Conservation (phyloP, 2,329 filamentous ascomycete species). For the Sphaceloma murrayae region DNA sequence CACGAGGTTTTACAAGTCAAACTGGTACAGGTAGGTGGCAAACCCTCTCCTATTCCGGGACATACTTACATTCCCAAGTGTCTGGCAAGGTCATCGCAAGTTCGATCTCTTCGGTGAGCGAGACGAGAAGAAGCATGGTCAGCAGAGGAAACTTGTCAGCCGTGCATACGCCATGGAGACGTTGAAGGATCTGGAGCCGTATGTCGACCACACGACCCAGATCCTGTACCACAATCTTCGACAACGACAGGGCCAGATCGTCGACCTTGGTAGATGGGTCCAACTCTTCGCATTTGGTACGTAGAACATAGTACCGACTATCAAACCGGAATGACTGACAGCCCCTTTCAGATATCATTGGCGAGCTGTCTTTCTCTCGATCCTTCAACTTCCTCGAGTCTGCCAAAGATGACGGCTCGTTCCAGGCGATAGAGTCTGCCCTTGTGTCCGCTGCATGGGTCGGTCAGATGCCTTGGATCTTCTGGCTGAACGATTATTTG, state of each 20-base stretch:
- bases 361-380: slow-evolving; percentile 33
- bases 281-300: slow-evolving; percentile 35
- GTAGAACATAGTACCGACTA: background rate
- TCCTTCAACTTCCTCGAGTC: slow-evolving; percentile 32
- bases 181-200: slow-evolving; percentile 32
- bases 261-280: slow-evolving; percentile 33
- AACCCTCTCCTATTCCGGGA: background rate
- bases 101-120: slow-evolving; percentile 34
- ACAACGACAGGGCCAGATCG: slow-evolving; percentile 21
- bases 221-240: slow-evolving; percentile 30
- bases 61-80: slow-evolving; percentile 15
- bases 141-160: slow-evolving; percentile 28
- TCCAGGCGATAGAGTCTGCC: slow-evolving; percentile 28
- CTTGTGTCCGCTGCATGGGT: slow-evolving; percentile 31
- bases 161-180: slow-evolving; percentile 32
- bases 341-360: slow-evolving; percentile 31
- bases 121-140: slow-evolving; percentile 30
- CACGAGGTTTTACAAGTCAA: slow-evolving; percentile 34
- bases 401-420: slow-evolving; percentile 29
- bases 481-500: slow-evolving; percentile 29
- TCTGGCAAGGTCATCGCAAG: slow-evolving; percentile 32
- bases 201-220: slow-evolving; percentile 32
- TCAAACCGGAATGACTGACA: background rate
- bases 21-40: slow-evolving; percentile 30
- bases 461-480: slow-evolving; percentile 30